Evolutionary conservation across 129 eudicot species (phyloP).

Genomic region (Lactuca saligna): DNA sequence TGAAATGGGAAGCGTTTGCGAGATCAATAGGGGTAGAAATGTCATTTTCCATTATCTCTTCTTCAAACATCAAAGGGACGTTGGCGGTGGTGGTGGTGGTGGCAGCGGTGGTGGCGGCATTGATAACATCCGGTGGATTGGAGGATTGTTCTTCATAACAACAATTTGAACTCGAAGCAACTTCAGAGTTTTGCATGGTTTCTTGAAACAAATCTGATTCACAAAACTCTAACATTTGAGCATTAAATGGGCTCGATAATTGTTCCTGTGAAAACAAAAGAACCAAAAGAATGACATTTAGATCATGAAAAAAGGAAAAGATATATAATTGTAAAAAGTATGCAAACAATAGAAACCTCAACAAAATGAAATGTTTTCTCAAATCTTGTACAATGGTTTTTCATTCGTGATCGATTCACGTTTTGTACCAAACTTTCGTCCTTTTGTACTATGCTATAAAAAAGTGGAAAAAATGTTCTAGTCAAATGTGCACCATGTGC

Average conservation of each 20-base stretch:
- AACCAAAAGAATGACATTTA: background rate
- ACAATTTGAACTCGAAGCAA: slow-evolving; percentile 55
- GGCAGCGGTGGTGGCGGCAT: background rate
- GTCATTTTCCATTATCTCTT: slow-evolving; percentile 45
- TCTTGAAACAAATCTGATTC: slow-evolving; percentile 67
- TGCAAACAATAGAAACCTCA: slow-evolving; percentile 17
- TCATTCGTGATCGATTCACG: slow-evolving; percentile 19
- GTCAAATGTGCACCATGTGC: slow-evolving; percentile 32
- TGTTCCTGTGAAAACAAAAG: slow-evolving; percentile 49
- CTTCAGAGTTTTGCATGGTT: slow-evolving; percentile 62
- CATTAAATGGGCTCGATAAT: slow-evolving; percentile 57
- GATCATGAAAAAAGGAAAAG: background rate
- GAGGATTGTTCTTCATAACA: slow-evolving; percentile 62
- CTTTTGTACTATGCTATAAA: slow-evolving; percentile 27
- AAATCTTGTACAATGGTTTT: slow-evolving; percentile 25
- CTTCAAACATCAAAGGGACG: slow-evolving; percentile 49
- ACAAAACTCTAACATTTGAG: slow-evolving; percentile 55
- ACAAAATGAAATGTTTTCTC: slow-evolving; percentile 18
- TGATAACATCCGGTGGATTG: slow-evolving; percentile 32
- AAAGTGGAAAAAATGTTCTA: slow-evolving; percentile 11
- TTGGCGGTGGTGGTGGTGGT: slow-evolving; percentile 20
- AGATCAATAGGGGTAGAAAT: slow-evolving; percentile 55
- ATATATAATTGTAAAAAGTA: background rate
- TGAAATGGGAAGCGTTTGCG: slow-evolving; percentile 36
- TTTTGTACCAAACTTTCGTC: slow-evolving; percentile 21